Percentiles rank a stretch among this genome's conserved stretches.
Evolutionary conservation across 305 asterid genomes (phyloP).

Genomic region (Plantago rigida): DNA sequence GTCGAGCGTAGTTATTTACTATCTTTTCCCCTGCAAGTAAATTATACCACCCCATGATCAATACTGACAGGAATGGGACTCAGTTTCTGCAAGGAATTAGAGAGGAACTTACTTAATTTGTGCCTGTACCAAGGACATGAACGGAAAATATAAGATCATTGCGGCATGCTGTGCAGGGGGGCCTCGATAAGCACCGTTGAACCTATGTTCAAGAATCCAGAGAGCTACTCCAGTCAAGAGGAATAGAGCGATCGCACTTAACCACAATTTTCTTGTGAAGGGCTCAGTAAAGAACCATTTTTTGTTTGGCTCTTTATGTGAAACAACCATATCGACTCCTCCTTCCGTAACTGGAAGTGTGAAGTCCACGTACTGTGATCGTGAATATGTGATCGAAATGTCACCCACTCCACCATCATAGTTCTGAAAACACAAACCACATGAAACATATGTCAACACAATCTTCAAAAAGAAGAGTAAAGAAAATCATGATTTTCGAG

Average conservation of each 20-base stretch:
- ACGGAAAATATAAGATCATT: constrained; percentile 30
- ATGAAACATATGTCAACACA: too few species aligned
- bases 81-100: background rate
- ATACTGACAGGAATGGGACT: too few species aligned
- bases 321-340: constrained; percentile 27
- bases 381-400: constrained; percentile 29
- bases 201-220: constrained; percentile 35
- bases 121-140: constrained; percentile 33
- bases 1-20: constrained; percentile 25
- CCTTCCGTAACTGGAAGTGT: constrained; percentile 32
- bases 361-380: constrained; percentile 30
- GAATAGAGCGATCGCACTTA: constrained; percentile 26
- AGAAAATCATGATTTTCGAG: too few species aligned
- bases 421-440: constrained; percentile 24
- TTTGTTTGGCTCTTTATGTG: constrained; percentile 19
- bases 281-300: constrained; percentile 31
- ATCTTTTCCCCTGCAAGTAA: constrained; percentile 21
- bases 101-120: constrained; percentile 22
- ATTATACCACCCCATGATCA: background rate
- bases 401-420: constrained; percentile 34
- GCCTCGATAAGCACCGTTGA: constrained; percentile 30
- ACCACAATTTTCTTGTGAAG: constrained; percentile 29
- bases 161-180: constrained; percentile 31
- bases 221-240: constrained; percentile 28
- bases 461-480: too few species aligned